Evolutionary conservation across 768 basidiomycete genomes (phyloP), one percentile per base, ranked within the genome.

Genomic region (Boletus barrowsii): DNA sequence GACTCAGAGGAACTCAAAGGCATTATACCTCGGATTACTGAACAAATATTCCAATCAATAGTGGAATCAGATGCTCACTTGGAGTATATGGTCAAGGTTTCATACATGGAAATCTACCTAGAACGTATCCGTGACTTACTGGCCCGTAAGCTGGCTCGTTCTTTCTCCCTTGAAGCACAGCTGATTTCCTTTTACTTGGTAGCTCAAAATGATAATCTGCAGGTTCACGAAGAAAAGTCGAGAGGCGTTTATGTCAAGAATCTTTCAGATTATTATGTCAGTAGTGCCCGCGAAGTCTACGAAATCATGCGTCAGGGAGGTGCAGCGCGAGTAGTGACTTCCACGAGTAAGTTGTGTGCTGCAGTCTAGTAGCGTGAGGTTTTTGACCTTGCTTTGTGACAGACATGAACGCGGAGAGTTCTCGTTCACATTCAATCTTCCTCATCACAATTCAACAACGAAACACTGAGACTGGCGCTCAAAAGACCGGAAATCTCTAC

Each of bases 321-420:
- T 45, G 82, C 83, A 44, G 88, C 94, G 18, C 81, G 97, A 57
- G 92, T 93, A 15, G 91, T 97, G 10, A 93, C 94, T 3, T 86
- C 93, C 7, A 99, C 97, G 9, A 95, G 96, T 97, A 61, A 69
- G 89, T 78, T 15, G 18, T 48, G n/a, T 36, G 6, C 47, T 47
- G 26, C 8, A 14, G 32, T 43, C 40, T 42, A 37, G 48, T 49
- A 24, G n/a, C 9, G 30, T 33, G 36, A 45, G 10, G 39, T 39
- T 29, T 48, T 54, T 56, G 17, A 60, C 48, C 33, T 17, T 55
- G 20, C 20, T 22, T 32, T 35, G 45, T 53, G 24, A 36, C 65
- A 98, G 96, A 98, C 73, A 99, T 99, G 97, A 99, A 99, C 72
- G 95, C 96, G 54, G 96, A 99, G 73, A 94, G 92, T 48, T 99